Evolutionary conservation across 1,139 yeast genomes (phyloP), one percentile per base, ranked within the genome.

Genomic region (Sugiyamaella grinbergsii): DNA sequence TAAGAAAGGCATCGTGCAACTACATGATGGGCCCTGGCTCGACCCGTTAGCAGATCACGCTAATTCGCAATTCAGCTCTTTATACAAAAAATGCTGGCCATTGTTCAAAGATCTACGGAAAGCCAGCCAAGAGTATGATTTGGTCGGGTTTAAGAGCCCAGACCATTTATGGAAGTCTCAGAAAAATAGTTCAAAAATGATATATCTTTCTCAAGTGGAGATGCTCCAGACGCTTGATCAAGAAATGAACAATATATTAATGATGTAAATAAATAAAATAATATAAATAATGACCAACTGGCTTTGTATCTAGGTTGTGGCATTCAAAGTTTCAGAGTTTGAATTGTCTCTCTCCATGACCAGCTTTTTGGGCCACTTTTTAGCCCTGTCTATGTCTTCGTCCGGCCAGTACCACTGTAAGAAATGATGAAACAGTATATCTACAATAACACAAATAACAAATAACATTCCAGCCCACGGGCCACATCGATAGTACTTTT

Each of bases 391-490:
- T 11, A 93, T 86, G 26, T 76, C 71, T 1, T 72, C 74, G 10
- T 77, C 71, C 0, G 98, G 98, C 63, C 78, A 84, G 42, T 81
- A 63, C 77, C 81, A 80, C 61, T 89, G 94, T 54, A 94, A 71
- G 4, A 87, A 50, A 43, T 76, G 69, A 54, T 76, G 78, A 4
- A 93, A 62, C 50, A 89, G 75, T 31, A 85, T 78, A 68, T 93
- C 98, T 2, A 88, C 88, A 29, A 89, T 82, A 20, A 85, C 83
- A 64, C 91, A 83, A 31, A 91, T 68, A 0, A 85, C 87, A 67
- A 83, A 89, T 51, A 91, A 73, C 56, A 83, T 80, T 1, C 96
- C 96, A 0, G 96, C 96, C 77, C 93, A 83, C 0, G 81, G 71
- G 0, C 96, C 97, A 60, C 91, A 81, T 49, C 78, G 76, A 65